A percentile compares a stretch with the other conserved stretches of the same genome.
phyloP scores from a whole-genome alignment of 495 filamentous ascomycete genomes.

The Clohesyomyces aquaticus region DNA sequence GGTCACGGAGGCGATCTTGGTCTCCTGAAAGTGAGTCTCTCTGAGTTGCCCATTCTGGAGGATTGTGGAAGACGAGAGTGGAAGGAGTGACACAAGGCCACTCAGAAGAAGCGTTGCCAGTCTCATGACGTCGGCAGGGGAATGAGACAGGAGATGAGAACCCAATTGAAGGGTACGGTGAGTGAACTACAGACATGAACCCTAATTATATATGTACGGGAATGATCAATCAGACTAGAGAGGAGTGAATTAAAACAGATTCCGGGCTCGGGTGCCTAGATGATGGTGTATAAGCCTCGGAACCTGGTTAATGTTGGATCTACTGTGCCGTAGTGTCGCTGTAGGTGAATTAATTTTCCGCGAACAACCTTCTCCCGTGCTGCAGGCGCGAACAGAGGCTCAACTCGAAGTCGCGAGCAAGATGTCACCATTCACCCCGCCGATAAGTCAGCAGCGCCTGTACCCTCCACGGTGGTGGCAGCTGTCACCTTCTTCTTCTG shows the following conservation, averaged over 20 bases:
- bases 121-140: conserved; percentile 24
- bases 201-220: conserved; percentile 6
- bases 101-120: not conserved
- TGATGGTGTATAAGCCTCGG: not conserved
- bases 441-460: not conserved
- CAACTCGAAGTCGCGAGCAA: not conserved
- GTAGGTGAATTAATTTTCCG: not conserved
- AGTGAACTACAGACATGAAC: not conserved
- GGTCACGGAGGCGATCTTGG: conserved; percentile 48
- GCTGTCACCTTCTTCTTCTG: conserved; percentile 28
- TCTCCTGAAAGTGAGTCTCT: conserved; percentile 49
- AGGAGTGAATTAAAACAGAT: conserved; percentile 12
- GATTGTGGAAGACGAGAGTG: conserved; percentile 52
- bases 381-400: too few species aligned
- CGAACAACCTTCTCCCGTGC: too few species aligned
- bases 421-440: not conserved
- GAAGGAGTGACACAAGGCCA: conserved; percentile 4
- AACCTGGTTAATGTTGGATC: not conserved
- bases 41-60: conserved; percentile 65
- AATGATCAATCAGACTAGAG: not conserved
- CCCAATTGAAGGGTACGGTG: not conserved
- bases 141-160: not conserved
- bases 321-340: not conserved
- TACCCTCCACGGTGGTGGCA: not conserved
- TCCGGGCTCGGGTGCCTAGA: not conserved